Evolutionary conservation across 768 basidiomycete species (phyloP), one percentile per base, ranked within the genome.

Genomic region (Neoboletus brunneissimus): DNA sequence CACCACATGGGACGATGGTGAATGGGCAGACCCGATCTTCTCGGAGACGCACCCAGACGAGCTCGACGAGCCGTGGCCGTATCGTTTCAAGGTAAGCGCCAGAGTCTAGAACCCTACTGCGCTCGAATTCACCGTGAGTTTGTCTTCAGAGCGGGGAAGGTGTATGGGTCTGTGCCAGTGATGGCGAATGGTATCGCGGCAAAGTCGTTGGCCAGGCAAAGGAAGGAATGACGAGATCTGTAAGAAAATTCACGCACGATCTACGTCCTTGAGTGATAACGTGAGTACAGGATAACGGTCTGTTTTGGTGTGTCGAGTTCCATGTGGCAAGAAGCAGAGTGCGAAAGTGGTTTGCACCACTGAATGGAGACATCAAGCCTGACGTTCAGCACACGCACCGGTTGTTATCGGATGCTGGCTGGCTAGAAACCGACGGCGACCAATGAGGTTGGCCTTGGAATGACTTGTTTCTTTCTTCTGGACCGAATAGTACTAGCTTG

Each of bases 361-460:
- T 84, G 48, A 82, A 86, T 52, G 86, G 85, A 18, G 84, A 86
- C 57, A 78, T 87, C 53, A 88, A 87, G 67, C 85, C 86, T 3
- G 78, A 88, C 63, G 79, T 61, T 1, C 51, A 67, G 22, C 72
- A 78, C 53, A 75, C 80, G 3, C 77, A 78, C n/a, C 55, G 62
- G 32, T 62, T 87, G 55, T 71, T 88, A 23, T 69, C 72, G 53
- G 74, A 77, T 8, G 79, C 76, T 45, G 83, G 81, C 6, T 81
- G 77, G 79, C 57, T 82, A 20, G 70, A 63, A 22, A 31, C 44
- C 15, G 51, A 61, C 32, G 53, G 42, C 29, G 53, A 57, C 45
- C 5, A 37, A 32, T 44, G 45, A 55, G 29, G 12, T 48, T 20
- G 38, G 13, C 49, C 37, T 20, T 34, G 48, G 34, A 25, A 27